These are phyloP conservation scores for Fusarium hostae DNA, from an alignment of 2,329 filamentous ascomycete species.

Conservation along the genomic window DNA sequence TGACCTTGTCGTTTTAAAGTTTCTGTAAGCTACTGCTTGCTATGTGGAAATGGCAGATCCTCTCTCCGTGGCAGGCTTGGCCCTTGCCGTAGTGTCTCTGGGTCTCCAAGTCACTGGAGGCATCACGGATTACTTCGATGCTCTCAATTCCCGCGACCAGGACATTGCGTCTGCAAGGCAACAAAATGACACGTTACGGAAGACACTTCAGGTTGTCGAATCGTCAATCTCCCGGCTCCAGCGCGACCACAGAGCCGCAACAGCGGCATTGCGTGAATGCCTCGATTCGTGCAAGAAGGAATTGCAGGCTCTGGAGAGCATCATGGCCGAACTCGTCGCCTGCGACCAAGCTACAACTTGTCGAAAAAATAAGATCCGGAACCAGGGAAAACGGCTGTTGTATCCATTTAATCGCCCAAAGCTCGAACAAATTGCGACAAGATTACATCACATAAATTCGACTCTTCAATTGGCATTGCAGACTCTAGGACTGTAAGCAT, in stretches of 20 bases:
- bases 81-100: rapidly evolving
- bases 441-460: neutral
- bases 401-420: neutral
- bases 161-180: neutral
- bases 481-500: no score
- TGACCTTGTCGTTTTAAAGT: no score
- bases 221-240: neutral
- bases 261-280: neutral
- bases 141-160: rapidly evolving
- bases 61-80: neutral
- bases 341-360: neutral
- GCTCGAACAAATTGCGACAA: neutral
- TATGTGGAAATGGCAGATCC: no score
- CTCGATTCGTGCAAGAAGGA: neutral
- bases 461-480: neutral
- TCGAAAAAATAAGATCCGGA: neutral
- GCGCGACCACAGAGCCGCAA: neutral
- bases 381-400: neutral
- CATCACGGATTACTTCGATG: neutral
- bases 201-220: neutral
- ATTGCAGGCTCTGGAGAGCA: neutral
- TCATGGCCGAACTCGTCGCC: neutral
- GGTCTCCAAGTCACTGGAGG: neutral
- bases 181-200: rapidly evolving
- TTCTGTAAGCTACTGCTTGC: no score